phyloP scores from a whole-genome alignment of 1,139 yeast genomes.

The Yamadazyma atlantica region DNA sequence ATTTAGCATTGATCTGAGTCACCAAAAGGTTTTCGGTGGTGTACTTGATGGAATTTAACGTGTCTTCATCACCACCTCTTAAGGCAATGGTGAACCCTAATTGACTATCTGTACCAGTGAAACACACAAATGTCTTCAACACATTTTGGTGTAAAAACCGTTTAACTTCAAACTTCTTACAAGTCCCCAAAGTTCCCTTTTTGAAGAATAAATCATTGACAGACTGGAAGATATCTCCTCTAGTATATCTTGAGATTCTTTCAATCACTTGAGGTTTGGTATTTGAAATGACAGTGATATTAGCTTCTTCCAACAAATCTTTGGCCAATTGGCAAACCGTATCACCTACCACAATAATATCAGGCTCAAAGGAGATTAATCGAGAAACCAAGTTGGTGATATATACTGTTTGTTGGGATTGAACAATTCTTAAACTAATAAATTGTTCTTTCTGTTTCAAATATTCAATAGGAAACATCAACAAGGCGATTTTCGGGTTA shows the following conservation, averaged over 20 bases:
- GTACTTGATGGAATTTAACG: constrained; percentile 67
- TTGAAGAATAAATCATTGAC: constrained; percentile 50
- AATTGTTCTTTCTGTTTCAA: constrained; percentile 70
- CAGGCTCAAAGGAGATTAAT: constrained; percentile 75
- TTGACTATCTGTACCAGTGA: constrained; percentile 73
- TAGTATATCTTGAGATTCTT: constrained; percentile 75
- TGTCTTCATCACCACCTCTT: constrained; percentile 69
- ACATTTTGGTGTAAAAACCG: constrained; percentile 55
- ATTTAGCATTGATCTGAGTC: constrained; percentile 70
- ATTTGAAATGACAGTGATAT: constrained; percentile 75
- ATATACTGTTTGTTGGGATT: constrained; percentile 87
- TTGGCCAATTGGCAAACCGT: constrained; percentile 84
- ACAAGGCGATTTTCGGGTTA: constrained; percentile 74
- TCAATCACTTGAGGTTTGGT: constrained; percentile 83
- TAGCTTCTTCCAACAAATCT: constrained; percentile 66
- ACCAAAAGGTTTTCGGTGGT: constrained; percentile 80
- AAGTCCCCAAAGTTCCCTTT: constrained; percentile 65
- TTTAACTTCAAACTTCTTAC: constrained; percentile 69
- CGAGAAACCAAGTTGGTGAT: constrained; percentile 79
- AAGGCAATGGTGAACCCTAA: constrained; percentile 81
- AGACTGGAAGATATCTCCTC: constrained; percentile 69
- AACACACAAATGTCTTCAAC: constrained; percentile 70
- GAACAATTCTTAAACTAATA: constrained; percentile 77
- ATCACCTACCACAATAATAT: constrained; percentile 75
- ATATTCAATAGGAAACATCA: constrained; percentile 90